Evolutionary conservation across 2,329 filamentous ascomycete species (phyloP).

Genomic region (Penicillium rolfsii): DNA sequence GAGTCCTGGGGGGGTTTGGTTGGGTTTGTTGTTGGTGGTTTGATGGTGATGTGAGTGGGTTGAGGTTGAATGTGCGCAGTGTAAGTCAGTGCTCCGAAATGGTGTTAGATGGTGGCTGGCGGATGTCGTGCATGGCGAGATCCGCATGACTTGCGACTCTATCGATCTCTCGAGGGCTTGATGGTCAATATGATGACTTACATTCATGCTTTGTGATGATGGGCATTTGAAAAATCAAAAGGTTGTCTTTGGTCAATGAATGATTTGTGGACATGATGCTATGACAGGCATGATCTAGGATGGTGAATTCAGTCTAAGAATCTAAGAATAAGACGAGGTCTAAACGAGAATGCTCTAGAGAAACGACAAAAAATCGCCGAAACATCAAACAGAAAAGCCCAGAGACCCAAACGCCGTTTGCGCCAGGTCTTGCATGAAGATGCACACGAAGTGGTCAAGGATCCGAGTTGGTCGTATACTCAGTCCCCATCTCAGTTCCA

Average conservation of each 20-base stretch:
- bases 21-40: slow-evolving; percentile 16
- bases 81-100: not conserved
- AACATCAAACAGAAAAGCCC: not conserved
- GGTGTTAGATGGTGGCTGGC: not conserved
- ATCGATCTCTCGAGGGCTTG: not conserved
- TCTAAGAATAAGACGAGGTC: not conserved
- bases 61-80: not conserved
- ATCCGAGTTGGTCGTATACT: not conserved
- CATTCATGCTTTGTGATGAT: not conserved
- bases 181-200: not conserved
- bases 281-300: not conserved
- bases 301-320: not conserved
- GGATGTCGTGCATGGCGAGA: not conserved
- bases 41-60: slow-evolving; percentile 5
- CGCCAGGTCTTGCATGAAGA: not conserved
- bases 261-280: not conserved
- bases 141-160: not conserved
- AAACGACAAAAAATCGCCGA: not conserved
- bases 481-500: slow-evolving; percentile 44
- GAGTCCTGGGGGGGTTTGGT: slow-evolving; percentile 12
- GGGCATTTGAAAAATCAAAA: not conserved
- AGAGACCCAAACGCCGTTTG: not conserved
- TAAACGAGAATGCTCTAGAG: not conserved
- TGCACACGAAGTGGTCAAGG: not conserved
- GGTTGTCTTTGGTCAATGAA: not conserved